phyloP scores from a whole-genome alignment of 2,329 filamentous ascomycete genomes.

The Trichoderma harzianum region DNA sequence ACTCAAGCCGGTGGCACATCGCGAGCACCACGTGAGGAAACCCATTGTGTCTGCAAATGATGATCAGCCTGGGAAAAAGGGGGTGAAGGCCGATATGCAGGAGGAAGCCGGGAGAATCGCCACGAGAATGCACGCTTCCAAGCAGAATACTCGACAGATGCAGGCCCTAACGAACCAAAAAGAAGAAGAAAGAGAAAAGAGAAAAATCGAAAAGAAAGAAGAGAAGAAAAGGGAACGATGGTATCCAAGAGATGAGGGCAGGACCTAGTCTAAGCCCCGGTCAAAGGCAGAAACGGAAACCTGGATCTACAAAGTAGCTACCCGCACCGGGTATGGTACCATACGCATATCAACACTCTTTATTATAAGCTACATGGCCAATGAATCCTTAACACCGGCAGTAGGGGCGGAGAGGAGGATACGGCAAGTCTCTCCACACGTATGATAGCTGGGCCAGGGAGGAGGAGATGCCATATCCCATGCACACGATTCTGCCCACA shows the following conservation, averaged over 20 bases:
- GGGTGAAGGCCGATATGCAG: not conserved
- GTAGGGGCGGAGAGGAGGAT: not conserved
- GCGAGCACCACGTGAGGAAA: slow-evolving; percentile 52
- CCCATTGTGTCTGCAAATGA: slow-evolving; percentile 40
- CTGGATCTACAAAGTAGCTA: not conserved
- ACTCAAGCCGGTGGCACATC: slow-evolving; percentile 53
- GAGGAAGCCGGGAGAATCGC: not conserved
- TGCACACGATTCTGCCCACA: not conserved
- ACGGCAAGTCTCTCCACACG: not conserved
- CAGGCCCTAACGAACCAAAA: not conserved
- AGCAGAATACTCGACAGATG: not conserved
- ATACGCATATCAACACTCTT: not conserved
- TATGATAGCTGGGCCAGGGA: no score
- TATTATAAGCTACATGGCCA: not conserved
- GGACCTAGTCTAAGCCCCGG: not conserved
- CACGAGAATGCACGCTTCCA: not conserved
- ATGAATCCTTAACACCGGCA: not conserved
- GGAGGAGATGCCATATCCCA: not conserved
- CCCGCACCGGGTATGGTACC: not conserved
- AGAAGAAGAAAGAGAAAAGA: no score
- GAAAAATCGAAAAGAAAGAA: not conserved
- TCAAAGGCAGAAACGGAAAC: not conserved
- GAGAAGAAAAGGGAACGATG: not conserved
- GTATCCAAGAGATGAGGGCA: not conserved
- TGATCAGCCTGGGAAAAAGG: not conserved